Evolutionary conservation across 2,329 filamentous ascomycete species (phyloP).

Genomic region (Penicillium sp.): DNA sequence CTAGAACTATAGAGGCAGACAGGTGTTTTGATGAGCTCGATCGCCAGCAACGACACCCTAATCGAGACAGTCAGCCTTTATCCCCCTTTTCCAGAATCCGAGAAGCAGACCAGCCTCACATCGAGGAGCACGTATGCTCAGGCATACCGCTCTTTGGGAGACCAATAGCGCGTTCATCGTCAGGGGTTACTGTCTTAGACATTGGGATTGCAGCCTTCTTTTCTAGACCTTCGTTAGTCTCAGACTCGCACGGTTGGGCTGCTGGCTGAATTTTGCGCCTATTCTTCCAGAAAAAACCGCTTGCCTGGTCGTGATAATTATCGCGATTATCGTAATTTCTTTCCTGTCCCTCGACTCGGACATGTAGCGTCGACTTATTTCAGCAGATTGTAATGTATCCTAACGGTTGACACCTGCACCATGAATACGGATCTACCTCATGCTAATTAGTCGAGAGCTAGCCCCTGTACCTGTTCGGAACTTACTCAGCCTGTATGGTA

Average conservation of each 20-base stretch:
- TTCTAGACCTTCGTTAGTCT: constrained; percentile 13
- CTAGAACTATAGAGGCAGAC: background rate
- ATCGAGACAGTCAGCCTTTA: constrained; percentile 13
- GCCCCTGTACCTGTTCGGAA: constrained; percentile 9
- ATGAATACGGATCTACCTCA: constrained; percentile 1
- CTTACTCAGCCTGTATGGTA: constrained; percentile 9
- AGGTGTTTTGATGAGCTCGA: constrained; percentile 7
- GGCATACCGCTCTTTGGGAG: constrained; percentile 26
- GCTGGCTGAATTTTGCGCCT: constrained; percentile 4
- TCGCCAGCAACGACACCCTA: constrained; percentile 19
- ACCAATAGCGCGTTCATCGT: constrained; percentile 5
- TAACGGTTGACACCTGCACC: constrained; percentile 6
- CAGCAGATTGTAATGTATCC: constrained; percentile 13
- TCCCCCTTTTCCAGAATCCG: constrained; percentile 22
- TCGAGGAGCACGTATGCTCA: constrained; percentile 13
- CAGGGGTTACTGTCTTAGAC: constrained; percentile 24
- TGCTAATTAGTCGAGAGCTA: constrained; percentile 6
- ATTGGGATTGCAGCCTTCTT: constrained; percentile 20
- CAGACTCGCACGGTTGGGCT: constrained; percentile 12
- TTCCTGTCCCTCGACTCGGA: background rate
- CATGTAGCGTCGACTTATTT: constrained; percentile 9
- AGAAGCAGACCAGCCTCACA: constrained; percentile 3
- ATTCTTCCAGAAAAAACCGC: background rate
- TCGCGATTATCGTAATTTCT: background rate
- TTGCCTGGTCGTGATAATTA: background rate